Evolutionary conservation across 2,329 filamentous ascomycete genomes (phyloP).

Genomic region (Aspergillus fructus): DNA sequence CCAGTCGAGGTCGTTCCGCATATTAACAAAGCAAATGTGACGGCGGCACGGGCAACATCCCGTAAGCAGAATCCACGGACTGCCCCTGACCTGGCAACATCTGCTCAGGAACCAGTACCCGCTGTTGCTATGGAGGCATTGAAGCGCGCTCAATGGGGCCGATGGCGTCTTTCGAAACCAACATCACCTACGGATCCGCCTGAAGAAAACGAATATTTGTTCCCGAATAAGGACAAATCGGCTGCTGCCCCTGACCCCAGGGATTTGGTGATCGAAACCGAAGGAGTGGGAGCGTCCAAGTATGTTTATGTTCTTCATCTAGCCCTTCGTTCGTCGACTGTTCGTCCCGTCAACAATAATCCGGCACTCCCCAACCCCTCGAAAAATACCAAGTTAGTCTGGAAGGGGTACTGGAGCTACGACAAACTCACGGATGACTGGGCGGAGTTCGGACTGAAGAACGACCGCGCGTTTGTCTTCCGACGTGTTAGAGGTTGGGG

Average conservation of each 20-base stretch:
- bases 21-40: slow-evolving; percentile 69
- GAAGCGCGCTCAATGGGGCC: slow-evolving; percentile 64
- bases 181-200: slow-evolving; percentile 21
- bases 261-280: slow-evolving; percentile 79
- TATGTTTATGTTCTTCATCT: slow-evolving; percentile 86
- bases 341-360: slow-evolving; percentile 49
- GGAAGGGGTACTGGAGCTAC: slow-evolving; percentile 90
- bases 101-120: slow-evolving; percentile 34
- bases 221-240: slow-evolving; percentile 17
- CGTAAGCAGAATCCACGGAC: slow-evolving; percentile 38
- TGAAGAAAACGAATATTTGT: slow-evolving; percentile 15
- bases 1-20: slow-evolving; percentile 85
- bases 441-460: slow-evolving; percentile 71
- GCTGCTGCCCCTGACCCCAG: slow-evolving; percentile 39
- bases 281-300: slow-evolving; percentile 67
- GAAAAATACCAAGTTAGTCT: slow-evolving; percentile 81
- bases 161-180: slow-evolving; percentile 64
- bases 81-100: slow-evolving; percentile 43
- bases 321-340: slow-evolving; percentile 55
- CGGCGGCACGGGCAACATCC: slow-evolving; percentile 30
- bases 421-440: slow-evolving; percentile 88
- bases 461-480: slow-evolving; percentile 63
- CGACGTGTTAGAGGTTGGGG: slow-evolving; percentile 62
- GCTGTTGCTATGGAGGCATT: slow-evolving; percentile 56
- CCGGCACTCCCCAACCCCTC: slow-evolving; percentile 42